phyloP scores from a whole-genome alignment of 306 rosid genomes.

The Medicago lupulina region DNA sequence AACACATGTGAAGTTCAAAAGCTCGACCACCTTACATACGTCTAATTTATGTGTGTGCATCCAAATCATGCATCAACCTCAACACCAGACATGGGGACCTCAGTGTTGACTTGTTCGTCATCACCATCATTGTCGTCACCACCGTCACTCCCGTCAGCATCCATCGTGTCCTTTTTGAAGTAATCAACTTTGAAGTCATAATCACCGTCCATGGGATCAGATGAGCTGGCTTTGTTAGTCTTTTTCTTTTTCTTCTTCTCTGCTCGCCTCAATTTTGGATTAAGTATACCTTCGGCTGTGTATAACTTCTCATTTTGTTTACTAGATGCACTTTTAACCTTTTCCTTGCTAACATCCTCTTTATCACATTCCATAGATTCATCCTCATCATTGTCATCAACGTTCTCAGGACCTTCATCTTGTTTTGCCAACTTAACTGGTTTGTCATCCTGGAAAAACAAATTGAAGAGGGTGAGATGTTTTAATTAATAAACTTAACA shows the following conservation, averaged over 20 bases:
- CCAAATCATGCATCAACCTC: constrained; percentile 41
- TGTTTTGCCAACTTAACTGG: constrained; percentile 46
- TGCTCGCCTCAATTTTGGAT: constrained; percentile 71
- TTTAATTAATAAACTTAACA: constrained; percentile 6
- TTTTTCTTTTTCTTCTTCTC: constrained; percentile 85
- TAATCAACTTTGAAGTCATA: constrained; percentile 88
- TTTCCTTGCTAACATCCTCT: constrained; percentile 51
- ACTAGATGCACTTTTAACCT: constrained; percentile 52
- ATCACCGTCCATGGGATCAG: constrained; percentile 77
- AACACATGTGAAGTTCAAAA: not conserved
- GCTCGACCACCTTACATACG: not conserved
- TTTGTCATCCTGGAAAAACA: constrained; percentile 52
- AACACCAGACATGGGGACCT: constrained; percentile 53
- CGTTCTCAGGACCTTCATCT: constrained; percentile 44
- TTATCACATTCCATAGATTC: constrained; percentile 59
- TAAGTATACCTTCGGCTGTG: constrained; percentile 78
- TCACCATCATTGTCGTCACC: constrained; percentile 37
- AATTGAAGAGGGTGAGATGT: constrained; percentile 3
- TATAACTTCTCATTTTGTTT: constrained; percentile 88
- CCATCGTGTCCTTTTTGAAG: constrained; percentile 63
- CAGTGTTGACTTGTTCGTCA: constrained; percentile 35
- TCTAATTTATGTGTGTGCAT: not conserved
- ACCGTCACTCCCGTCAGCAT: constrained; percentile 52
- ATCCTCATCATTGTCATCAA: constrained; percentile 49
- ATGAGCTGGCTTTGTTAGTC: constrained; percentile 47